Evolutionary conservation across 2,329 filamentous ascomycete species (phyloP).

Genomic region (Alternaria metachromatica): DNA sequence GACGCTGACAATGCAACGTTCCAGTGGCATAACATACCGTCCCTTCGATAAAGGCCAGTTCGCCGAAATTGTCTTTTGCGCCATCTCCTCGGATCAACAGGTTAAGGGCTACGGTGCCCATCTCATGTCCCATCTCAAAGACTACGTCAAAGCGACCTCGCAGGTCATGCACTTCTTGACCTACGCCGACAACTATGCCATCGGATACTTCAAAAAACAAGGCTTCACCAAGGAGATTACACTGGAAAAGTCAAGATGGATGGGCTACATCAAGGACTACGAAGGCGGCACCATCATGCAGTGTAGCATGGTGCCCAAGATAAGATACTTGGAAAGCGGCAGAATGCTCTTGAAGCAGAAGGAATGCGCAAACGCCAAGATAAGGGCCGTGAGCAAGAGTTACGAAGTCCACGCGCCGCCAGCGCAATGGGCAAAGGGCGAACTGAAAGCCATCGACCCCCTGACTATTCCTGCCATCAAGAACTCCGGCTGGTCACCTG

Average conservation of each 20-base stretch:
- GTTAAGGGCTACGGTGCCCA: constrained; percentile 98
- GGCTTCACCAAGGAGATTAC: constrained; percentile 99
- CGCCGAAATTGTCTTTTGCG: constrained; percentile 98
- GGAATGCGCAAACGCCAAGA: constrained; percentile 92
- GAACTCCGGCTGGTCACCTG: constrained; percentile 90
- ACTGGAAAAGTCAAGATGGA: constrained; percentile 87
- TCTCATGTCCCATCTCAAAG: constrained; percentile 96
- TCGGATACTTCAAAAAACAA: constrained; percentile 99
- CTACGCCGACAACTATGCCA: constrained; percentile 98
- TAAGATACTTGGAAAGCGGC: constrained; percentile 90
- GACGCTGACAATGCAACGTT: not conserved
- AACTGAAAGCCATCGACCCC: constrained; percentile 74
- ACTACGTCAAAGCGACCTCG: constrained; percentile 96
- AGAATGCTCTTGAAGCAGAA: constrained; percentile 98
- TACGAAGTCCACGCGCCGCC: constrained; percentile 88
- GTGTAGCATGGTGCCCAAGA: constrained; percentile 93
- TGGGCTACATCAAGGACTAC: constrained; percentile 99
- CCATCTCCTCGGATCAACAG: constrained; percentile 96
- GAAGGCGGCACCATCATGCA: constrained; percentile 99
- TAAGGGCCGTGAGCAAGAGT: constrained; percentile 85
- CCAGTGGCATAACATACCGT: constrained; percentile 91
- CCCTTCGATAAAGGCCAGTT: constrained; percentile 92
- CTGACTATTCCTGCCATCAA: constrained; percentile 86
- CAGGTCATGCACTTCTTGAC: constrained; percentile 99
- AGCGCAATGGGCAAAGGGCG: constrained; percentile 79